Percentiles rank a stretch among this genome's conserved stretches.
Conservation (phyloP, 345 rosid genomes). For the Raphanus sativus region DNA sequence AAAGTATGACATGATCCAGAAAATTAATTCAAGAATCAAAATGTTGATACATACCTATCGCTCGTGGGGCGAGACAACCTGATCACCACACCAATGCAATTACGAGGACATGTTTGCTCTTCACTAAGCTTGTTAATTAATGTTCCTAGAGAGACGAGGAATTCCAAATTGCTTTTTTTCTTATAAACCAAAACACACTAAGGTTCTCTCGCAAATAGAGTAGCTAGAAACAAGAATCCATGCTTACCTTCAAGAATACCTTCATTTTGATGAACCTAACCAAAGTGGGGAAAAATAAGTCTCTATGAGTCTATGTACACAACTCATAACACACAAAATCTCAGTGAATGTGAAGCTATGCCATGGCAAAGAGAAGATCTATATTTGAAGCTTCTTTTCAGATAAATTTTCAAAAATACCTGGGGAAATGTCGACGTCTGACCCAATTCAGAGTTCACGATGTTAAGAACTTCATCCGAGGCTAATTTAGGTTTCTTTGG, state of each 20-base stretch:
- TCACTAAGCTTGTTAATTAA: slow-evolving; percentile 33
- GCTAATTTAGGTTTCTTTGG: slow-evolving; percentile 76
- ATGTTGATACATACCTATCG: slow-evolving; percentile 45
- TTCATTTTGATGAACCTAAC: slow-evolving; percentile 65
- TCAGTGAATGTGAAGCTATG: neutral
- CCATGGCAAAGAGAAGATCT: slow-evolving; percentile 10
- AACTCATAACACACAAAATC: slow-evolving; percentile 2
- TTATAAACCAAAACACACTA: neutral
- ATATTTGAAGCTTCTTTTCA: slow-evolving; percentile 4
- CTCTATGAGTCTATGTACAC: neutral
- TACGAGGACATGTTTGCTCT: slow-evolving; percentile 40
- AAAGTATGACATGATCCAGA: neutral
- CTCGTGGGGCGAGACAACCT: slow-evolving; percentile 53
- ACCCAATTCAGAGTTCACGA: slow-evolving; percentile 68
- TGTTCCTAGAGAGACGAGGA: slow-evolving; percentile 49
- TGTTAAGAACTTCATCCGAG: slow-evolving; percentile 75
- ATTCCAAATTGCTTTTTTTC: neutral
- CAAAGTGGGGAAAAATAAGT: slow-evolving; percentile 39
- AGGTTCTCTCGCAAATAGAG: neutral
- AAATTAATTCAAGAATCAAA: neutral
- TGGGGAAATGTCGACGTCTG: slow-evolving; percentile 46
- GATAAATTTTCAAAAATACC: slow-evolving; percentile 34
- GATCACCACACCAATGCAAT: slow-evolving; percentile 81
- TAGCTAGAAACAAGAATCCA: neutral
- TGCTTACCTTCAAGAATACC: slow-evolving; percentile 48